A percentile compares a stretch with the other conserved stretches of the same genome.
phyloP scores from a whole-genome alignment of 2,329 filamentous ascomycete genomes.

The Pseudopyricularia cyperi region DNA sequence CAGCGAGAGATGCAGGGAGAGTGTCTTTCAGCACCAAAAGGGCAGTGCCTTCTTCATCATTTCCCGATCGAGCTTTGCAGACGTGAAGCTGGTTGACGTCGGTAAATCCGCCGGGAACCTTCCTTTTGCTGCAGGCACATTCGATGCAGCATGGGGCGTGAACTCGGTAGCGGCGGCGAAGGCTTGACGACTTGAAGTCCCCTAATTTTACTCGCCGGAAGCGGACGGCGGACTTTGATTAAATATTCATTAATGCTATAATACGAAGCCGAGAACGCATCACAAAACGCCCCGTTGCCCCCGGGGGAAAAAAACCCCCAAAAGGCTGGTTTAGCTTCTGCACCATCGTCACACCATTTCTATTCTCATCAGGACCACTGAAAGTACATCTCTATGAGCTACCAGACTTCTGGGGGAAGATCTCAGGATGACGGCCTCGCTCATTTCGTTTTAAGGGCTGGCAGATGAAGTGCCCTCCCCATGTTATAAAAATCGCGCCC shows the following conservation, averaged over 20 bases:
- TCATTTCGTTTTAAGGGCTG: background rate
- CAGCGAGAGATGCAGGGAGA: background rate
- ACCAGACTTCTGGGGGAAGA: background rate
- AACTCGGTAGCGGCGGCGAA: background rate
- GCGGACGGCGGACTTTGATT: constrained; percentile 3
- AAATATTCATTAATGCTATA: constrained; percentile 1
- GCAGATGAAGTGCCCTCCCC: background rate
- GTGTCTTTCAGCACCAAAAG: background rate
- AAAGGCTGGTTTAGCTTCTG: background rate
- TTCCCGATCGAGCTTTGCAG: background rate
- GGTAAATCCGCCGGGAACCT: background rate
- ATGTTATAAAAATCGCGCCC: background rate
- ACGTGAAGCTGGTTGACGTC: background rate
- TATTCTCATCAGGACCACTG: background rate
- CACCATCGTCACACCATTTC: background rate
- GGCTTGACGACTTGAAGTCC: background rate
- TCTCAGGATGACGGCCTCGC: background rate
- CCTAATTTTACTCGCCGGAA: constrained; percentile 1
- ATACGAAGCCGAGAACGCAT: background rate
- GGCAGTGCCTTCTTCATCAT: background rate
- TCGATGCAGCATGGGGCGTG: background rate
- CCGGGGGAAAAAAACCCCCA: background rate
- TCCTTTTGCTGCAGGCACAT: background rate
- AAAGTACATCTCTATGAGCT: background rate
- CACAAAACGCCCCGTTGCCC: background rate